phyloP scores from a whole-genome alignment of 352 stramenopile species.

The Phytophthora lateralis region DNA sequence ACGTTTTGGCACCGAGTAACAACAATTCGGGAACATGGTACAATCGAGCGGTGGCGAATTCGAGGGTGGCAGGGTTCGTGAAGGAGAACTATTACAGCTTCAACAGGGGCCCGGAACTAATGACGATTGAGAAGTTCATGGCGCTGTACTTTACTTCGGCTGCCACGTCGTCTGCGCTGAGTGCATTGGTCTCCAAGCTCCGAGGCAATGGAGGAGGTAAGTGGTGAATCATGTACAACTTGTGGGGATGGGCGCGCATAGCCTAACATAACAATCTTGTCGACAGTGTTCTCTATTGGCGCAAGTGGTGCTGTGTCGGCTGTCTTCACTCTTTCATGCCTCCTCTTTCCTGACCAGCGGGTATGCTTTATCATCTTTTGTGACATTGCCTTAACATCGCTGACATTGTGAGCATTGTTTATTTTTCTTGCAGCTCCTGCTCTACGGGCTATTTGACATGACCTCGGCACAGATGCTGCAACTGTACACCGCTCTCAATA shows the following conservation, averaged over 20 bases:
- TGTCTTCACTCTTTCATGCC: conserved; percentile 78
- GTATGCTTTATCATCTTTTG: conserved; percentile 31
- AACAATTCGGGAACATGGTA: conserved; percentile 51
- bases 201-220: conserved; percentile 61
- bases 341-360: conserved; percentile 70
- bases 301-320: conserved; percentile 83
- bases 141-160: conserved; percentile 75
- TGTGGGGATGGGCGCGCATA: background rate
- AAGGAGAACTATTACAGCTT: conserved; percentile 38
- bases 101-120: conserved; percentile 33
- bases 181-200: conserved; percentile 67
- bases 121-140: conserved; percentile 71
- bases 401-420: conserved; percentile 2
- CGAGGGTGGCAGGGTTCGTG: conserved; percentile 49
- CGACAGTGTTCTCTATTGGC: conserved; percentile 78
- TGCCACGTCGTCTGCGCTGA: conserved; percentile 70
- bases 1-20: conserved; percentile 66
- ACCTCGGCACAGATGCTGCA: conserved; percentile 68
- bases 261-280: conserved; percentile 6
- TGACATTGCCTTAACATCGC: background rate
- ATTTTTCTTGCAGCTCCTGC: conserved; percentile 43
- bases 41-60: conserved; percentile 54
- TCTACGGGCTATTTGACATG: conserved; percentile 69
- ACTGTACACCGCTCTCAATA: conserved; percentile 65
- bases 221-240: background rate